phyloP scores from a whole-genome alignment of 352 stramenopile genomes.

The Globisporangium irregulare region DNA sequence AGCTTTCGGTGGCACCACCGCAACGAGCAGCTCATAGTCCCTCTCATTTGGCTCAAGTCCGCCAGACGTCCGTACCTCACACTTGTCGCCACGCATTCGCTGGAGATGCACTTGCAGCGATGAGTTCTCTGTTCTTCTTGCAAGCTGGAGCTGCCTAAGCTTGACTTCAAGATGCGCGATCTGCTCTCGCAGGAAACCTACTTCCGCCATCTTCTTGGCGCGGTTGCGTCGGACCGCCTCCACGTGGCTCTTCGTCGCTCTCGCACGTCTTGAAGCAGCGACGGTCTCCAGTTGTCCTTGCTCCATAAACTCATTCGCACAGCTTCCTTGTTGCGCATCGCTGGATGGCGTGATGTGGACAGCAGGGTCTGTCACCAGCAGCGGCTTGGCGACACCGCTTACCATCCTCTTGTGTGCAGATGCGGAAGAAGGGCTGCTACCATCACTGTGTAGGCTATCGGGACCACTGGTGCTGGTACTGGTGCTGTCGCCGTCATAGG shows the following conservation, averaged over 20 bases:
- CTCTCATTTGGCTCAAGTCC: too few species aligned
- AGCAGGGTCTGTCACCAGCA: not conserved
- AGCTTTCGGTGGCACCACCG: constrained; percentile 1
- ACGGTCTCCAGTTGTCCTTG: not conserved
- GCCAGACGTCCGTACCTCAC: too few species aligned
- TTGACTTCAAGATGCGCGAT: constrained; percentile 3
- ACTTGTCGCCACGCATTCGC: not conserved
- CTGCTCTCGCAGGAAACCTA: not conserved
- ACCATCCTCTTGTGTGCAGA: too few species aligned
- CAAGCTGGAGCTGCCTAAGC: not conserved
- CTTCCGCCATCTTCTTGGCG: constrained; percentile 8
- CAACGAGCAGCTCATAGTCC: constrained; percentile 1
- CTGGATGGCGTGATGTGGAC: not conserved
- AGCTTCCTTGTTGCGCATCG: too few species aligned
- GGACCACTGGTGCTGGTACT: not conserved
- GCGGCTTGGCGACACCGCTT: too few species aligned
- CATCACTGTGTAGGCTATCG: not conserved
- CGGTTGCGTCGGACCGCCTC: constrained; percentile 1
- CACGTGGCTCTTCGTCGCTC: not conserved
- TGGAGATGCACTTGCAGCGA: constrained; percentile 6
- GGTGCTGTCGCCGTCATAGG: constrained; percentile 19
- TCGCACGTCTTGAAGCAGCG: too few species aligned
- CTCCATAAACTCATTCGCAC: not conserved
- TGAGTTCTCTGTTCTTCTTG: not conserved
- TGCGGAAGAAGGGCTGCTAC: too few species aligned